These are phyloP conservation scores for Rosa persica DNA, from an alignment of 306 rosid genomes.

Conservation along the genomic window DNA sequence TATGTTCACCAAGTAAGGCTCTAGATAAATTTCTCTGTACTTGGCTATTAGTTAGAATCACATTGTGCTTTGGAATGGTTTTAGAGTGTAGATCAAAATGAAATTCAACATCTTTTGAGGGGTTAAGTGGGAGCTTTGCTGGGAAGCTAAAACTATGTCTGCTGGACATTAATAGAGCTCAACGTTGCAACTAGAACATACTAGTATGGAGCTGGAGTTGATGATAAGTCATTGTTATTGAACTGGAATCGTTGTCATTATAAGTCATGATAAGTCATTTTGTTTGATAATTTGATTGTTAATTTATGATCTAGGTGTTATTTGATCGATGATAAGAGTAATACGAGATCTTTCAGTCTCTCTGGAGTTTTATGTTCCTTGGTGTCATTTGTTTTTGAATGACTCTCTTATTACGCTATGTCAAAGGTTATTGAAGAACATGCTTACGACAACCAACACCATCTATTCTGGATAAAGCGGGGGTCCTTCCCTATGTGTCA, in stretches of 20 bases:
- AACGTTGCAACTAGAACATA: not conserved
- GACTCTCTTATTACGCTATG: too few relatives aligned
- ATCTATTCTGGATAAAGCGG: too few relatives aligned
- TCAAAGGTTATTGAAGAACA: too few relatives aligned
- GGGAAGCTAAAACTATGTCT: not conserved
- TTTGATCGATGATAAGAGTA: not conserved
- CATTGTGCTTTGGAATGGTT: not conserved
- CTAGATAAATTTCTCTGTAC: too few relatives aligned
- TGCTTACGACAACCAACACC: too few relatives aligned
- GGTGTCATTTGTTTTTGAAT: not conserved
- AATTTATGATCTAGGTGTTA: not conserved
- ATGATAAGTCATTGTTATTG: not conserved
- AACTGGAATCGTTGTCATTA: not conserved
- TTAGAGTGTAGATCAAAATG: not conserved
- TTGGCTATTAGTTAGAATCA: not conserved
- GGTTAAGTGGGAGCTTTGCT: not conserved
- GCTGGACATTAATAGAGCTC: not conserved
- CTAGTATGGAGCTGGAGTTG: not conserved
- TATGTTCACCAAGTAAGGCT: constrained; percentile 78
- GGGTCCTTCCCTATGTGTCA: too few relatives aligned
- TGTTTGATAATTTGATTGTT: not conserved
- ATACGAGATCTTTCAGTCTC: not conserved
- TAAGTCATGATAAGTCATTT: not conserved
- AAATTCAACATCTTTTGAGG: not conserved
- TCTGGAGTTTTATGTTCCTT: not conserved